Base-by-base conservation (phyloP, 2,329 filamentous ascomycete genomes). In the Fusarium longipes region DNA sequence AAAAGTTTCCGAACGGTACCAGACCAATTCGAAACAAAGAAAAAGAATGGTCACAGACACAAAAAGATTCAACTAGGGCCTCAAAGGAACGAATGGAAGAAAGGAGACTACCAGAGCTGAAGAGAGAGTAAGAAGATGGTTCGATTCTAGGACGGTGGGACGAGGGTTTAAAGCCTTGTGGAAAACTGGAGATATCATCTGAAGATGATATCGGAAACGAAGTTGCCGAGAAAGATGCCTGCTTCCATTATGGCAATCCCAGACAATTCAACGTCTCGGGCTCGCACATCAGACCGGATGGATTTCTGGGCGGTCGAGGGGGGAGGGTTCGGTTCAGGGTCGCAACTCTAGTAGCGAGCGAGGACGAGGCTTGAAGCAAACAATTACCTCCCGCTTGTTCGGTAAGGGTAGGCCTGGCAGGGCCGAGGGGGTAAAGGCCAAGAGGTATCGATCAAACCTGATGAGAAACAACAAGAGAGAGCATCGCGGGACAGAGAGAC, bases 1-100 rank as follows among this genome's bases (percentile, higher is more conserved):
- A 70, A 71, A 45, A 56, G 50, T 20, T 59, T 66, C 48, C 53
- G 48, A 63, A 55, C 79, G 82, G 83, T 85, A 78, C 83, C 84
- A 84, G 83, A 85, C 83, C 82, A 78, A 74, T 75, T 65, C 71
- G 73, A 75, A 61, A 73, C 75, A 69, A 74, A 74, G 75, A 78
- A 38, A 81, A 81, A 76, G 79, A 82, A 78, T 76, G 80, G 76
- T 82, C 77, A 79, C 78, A 54, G 80, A 82, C 78, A 77, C 74
- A 77, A 72, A 73, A 74, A 43, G 65, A 40, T 50, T 57, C 63
- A 65, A 70, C 65, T 72, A 63, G 55, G 45, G 67, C 68, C 65
- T 72, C 58, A 75, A 77, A 78, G 75, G 80, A 83, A 82, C 79
- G 82, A 83, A 84, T 81, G 81, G 80, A 81, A 81, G 49, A 69